Conservation (phyloP, 1,284 basidiomycete species). For the Crepidotus sp. region DNA sequence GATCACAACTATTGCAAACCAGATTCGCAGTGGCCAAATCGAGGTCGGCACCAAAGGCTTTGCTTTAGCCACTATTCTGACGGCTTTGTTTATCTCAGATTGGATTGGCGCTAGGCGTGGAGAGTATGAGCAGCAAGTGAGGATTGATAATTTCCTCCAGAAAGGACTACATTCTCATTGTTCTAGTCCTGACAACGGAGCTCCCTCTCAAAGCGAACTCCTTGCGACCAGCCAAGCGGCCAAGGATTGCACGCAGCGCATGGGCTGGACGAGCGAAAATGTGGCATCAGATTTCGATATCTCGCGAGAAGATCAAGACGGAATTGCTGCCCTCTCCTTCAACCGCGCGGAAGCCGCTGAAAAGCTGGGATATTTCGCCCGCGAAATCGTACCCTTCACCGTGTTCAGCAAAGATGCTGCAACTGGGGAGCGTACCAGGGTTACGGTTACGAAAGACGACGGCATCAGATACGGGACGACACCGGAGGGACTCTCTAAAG, state of each 20-base stretch:
- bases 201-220: slow-evolving; percentile 50
- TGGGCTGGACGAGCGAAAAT: slow-evolving; percentile 86
- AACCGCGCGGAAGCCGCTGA: slow-evolving; percentile 66
- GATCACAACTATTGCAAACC: slow-evolving; percentile 68
- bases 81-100: slow-evolving; percentile 30
- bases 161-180: neutral
- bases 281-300: slow-evolving; percentile 75
- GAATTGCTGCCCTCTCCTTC: slow-evolving; percentile 72
- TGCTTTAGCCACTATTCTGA: neutral
- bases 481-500: slow-evolving; percentile 56
- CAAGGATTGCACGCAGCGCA: slow-evolving; percentile 57
- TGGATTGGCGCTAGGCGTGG: slow-evolving; percentile 77
- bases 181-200: slow-evolving; percentile 56
- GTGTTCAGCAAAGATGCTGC: slow-evolving; percentile 48
- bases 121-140: slow-evolving; percentile 74
- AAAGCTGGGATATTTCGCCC: slow-evolving; percentile 58
- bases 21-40: slow-evolving; percentile 76
- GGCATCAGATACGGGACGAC: slow-evolving; percentile 77
- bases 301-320: slow-evolving; percentile 78
- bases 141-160: slow-evolving; percentile 30
- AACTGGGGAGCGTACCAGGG: slow-evolving; percentile 46
- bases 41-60: slow-evolving; percentile 27
- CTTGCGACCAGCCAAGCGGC: slow-evolving; percentile 43
- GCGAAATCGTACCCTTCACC: slow-evolving; percentile 78
- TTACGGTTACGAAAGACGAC: slow-evolving; percentile 68